Evolutionary conservation across 108 stramenopile species (phyloP), one percentile per base, ranked within the genome.

Genomic region (Nitzschia sp.): DNA sequence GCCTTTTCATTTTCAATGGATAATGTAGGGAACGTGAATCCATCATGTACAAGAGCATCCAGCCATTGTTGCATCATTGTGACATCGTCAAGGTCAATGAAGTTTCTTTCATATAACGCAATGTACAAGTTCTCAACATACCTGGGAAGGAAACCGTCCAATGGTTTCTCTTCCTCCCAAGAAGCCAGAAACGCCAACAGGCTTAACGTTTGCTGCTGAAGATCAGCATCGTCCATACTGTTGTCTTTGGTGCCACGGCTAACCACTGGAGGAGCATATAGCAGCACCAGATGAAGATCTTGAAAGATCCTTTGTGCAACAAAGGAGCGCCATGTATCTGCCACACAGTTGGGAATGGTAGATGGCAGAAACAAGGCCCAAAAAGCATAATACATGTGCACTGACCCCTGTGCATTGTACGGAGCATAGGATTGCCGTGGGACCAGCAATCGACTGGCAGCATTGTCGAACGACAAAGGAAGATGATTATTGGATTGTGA

Each of bases 21-120:
- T 15, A 42, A 42, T 42, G 38, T 11, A 11, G 53, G 53, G 34
- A 75, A 77, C 6, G 42, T 30, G 36, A 80, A 82, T 8, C 76
- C 73, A 1, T 64, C 28, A 2, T 69, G 28, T 3, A 18, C 33
- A 4, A 85, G 76, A 23, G 72, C 67, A 8, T 19, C 27, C 13
- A 85, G n/a, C 84, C 84, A 85, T 0, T 66, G 57, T 55, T 71
- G 70, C 11, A 76, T 26, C 18, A 68, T 28, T 36, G 18, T 5
- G 38, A 67, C 32, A 54, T 67, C 66, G 3, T 54, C 18, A 4
- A 54, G 19, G 9, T 29, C 75, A 18, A 86, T 38, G 46, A 75
- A 66, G 8, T 60, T 82, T 29, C 53, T 59, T 65, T 84, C 82
- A 66, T 76, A 86, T 29, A 83, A 54, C 15, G 63, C 66, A 48